Percentiles rank a stretch among this genome's conserved stretches.
Conservation (phyloP, 257 asterid genomes). For the Solanum peruvianum region DNA sequence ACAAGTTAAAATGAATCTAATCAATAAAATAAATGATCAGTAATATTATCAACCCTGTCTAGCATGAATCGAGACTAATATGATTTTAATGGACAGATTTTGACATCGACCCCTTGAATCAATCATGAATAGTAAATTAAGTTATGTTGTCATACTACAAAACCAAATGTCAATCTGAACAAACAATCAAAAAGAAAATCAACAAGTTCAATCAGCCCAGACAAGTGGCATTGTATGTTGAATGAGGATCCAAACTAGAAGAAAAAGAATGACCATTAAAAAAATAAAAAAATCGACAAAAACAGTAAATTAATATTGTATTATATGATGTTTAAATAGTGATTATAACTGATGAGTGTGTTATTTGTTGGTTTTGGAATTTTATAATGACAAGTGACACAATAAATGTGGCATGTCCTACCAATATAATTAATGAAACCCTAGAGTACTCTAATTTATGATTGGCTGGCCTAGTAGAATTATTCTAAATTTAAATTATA, state of each 20-base stretch:
- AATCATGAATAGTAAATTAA: not conserved
- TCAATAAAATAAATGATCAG: too few species aligned
- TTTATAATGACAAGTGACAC: not conserved
- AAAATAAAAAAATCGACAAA: not conserved
- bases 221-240: not conserved
- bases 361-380: not conserved
- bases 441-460: not conserved
- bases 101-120: not conserved
- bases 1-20: too few species aligned
- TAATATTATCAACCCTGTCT: too few species aligned
- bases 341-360: not conserved
- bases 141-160: not conserved
- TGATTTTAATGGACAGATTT: too few species aligned
- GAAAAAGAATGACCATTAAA: not conserved
- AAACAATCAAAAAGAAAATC: not conserved
- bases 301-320: not conserved
- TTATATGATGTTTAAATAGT: not conserved
- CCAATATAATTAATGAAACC: not conserved
- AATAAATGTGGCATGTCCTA: not conserved
- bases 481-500: not conserved
- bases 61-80: too few species aligned
- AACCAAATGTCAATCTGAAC: not conserved
- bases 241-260: not conserved
- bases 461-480: not conserved
- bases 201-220: not conserved